Evolutionary conservation across 2,329 filamentous ascomycete species (phyloP).

Genomic region (Lachnellula willkommii): DNA sequence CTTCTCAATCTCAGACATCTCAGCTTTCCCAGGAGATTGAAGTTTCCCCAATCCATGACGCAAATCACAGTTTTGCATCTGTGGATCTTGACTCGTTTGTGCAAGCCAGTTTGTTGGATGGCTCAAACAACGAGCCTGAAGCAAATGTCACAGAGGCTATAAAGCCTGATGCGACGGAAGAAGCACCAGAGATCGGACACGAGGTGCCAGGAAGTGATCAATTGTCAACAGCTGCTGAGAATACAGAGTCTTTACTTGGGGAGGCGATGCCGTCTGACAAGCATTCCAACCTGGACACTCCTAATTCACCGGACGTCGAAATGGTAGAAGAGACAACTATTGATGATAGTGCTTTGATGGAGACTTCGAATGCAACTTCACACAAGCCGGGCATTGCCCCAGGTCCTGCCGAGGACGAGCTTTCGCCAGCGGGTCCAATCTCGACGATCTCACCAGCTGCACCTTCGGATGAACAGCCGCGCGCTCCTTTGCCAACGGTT

Average conservation of each 20-base stretch:
- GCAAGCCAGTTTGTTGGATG: neutral
- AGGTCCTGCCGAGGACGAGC: neutral
- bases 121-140: neutral
- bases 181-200: neutral
- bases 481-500: neutral
- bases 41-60: neutral
- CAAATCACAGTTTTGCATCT: conserved; percentile 5
- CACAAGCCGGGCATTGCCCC: neutral
- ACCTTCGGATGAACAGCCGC: neutral
- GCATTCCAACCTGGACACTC: neutral
- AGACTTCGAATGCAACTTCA: neutral
- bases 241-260: neutral
- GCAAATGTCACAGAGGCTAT: neutral
- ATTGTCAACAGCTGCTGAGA: neutral
- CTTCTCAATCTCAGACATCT: conserved; percentile 4
- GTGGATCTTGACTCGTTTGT: conserved; percentile 13
- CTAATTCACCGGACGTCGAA: conserved; percentile 2
- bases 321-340: conserved; percentile 12
- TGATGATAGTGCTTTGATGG: conserved; percentile 1
- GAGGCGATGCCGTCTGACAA: neutral
- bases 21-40: conserved; percentile 4
- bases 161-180: neutral
- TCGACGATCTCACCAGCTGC: neutral
- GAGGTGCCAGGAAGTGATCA: neutral
- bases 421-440: neutral